Percentiles rank a stretch among this genome's conserved stretches.
Evolutionary conservation across 2,329 filamentous ascomycete species (phyloP).

Genomic region (Cadophora sp.): DNA sequence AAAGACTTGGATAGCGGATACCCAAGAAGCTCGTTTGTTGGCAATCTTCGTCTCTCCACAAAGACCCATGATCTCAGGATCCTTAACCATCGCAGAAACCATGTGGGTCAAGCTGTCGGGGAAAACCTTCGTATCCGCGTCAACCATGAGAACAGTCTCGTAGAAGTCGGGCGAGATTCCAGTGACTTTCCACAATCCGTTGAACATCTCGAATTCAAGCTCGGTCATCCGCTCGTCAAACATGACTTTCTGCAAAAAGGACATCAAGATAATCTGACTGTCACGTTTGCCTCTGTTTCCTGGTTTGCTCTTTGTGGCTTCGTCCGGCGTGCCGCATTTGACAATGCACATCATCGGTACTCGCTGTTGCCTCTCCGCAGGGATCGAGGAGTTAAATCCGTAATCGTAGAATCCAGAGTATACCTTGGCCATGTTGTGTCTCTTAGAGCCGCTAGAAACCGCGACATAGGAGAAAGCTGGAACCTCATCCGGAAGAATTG

Average conservation of each 20-base stretch:
- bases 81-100: constrained; percentile 98
- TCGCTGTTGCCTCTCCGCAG: constrained; percentile 87
- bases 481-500: constrained; percentile 80
- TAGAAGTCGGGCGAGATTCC: constrained; percentile 99
- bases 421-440: constrained; percentile 99
- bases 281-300: constrained; percentile 98
- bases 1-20: constrained; percentile 98
- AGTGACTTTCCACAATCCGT: constrained; percentile 97
- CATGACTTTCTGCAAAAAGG: constrained; percentile 99
- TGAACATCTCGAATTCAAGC: constrained; percentile 99
- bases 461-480: constrained; percentile 94
- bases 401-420: constrained; percentile 99
- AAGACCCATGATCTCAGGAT: constrained; percentile 98
- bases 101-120: constrained; percentile 98
- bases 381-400: constrained; percentile 79
- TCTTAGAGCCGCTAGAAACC: constrained; percentile 92
- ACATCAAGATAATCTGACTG: constrained; percentile 99
- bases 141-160: constrained; percentile 97
- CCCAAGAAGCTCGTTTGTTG: constrained; percentile 95
- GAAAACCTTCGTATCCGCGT: constrained; percentile 99
- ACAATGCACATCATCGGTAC: constrained; percentile 97
- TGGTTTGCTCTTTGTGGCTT: constrained; percentile 81
- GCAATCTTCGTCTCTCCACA: constrained; percentile 99
- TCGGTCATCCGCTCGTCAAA: constrained; percentile 99
- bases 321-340: constrained; percentile 93